Percentiles rank a stretch among this genome's conserved stretches.
phyloP scores from a whole-genome alignment of 371 early-diverging fungal species.

The Choanephora cucurbitarum region DNA sequence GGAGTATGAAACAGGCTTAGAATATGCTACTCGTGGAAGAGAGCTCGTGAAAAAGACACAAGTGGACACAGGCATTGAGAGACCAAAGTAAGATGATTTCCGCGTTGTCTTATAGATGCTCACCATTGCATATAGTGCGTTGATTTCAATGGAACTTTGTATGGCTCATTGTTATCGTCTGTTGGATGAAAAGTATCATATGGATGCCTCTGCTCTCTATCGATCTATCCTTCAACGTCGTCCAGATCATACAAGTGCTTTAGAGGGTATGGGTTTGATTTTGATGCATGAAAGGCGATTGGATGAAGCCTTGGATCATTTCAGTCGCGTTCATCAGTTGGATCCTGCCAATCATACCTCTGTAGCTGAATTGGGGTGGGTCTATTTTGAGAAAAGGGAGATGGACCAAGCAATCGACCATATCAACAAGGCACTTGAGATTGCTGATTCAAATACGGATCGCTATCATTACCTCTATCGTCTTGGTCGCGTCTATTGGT shows the following conservation, averaged over 20 bases:
- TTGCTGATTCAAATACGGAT: constrained; percentile 43
- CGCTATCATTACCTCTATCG: constrained; percentile 57
- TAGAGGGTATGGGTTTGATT: constrained; percentile 48
- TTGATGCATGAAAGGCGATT: constrained; percentile 41
- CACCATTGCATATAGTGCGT: constrained; percentile 27
- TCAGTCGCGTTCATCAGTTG: constrained; percentile 50
- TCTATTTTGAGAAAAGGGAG: constrained; percentile 54
- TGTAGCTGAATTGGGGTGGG: constrained; percentile 67
- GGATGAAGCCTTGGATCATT: constrained; percentile 57
- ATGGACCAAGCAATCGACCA: constrained; percentile 58
- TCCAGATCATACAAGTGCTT: constrained; percentile 50
- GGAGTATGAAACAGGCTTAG: constrained; percentile 63
- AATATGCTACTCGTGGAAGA: constrained; percentile 58
- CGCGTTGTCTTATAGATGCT: no score
- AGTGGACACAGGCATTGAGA: constrained; percentile 34
- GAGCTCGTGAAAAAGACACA: constrained; percentile 40
- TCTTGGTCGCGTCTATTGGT: constrained; percentile 81
- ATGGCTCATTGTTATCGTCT: constrained; percentile 68
- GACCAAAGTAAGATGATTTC: constrained; percentile 52
- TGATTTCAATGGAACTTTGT: constrained; percentile 59
- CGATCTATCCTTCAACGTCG: constrained; percentile 51
- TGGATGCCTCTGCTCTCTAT: constrained; percentile 55
- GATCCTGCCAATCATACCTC: constrained; percentile 53
- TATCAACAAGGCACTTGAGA: constrained; percentile 54
- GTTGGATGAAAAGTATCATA: constrained; percentile 53